Evolutionary conservation across 768 basidiomycete genomes (phyloP).

Genomic region (Pisolithus sp.): DNA sequence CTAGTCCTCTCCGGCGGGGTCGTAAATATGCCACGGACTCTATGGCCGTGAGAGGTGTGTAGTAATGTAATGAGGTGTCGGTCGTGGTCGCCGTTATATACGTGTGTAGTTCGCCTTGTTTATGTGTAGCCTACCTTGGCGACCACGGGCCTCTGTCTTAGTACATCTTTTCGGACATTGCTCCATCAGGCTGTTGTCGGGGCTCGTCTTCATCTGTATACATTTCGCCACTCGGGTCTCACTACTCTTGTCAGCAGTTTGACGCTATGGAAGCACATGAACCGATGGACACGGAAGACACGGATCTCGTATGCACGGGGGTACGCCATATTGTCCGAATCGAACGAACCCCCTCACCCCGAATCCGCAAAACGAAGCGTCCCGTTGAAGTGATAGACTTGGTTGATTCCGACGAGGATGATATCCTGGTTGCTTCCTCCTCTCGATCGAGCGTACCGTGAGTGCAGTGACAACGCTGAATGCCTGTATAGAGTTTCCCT

Average conservation of each 20-base stretch:
- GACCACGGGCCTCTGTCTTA: no score
- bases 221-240: no score
- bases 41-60: no score
- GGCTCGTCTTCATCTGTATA: no score
- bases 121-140: no score
- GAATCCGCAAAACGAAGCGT: slow-evolving; percentile 10
- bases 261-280: slow-evolving; percentile 2
- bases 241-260: not conserved
- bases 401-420: slow-evolving; percentile 12
- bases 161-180: no score
- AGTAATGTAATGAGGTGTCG: no score
- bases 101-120: no score
- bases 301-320: slow-evolving; percentile 16
- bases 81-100: no score
- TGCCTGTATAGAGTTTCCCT: slow-evolving; percentile 1
- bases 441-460: slow-evolving; percentile 7
- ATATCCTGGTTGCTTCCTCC: slow-evolving; percentile 2
- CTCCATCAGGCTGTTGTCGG: no score
- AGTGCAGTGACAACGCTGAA: not conserved
- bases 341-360: slow-evolving; percentile 10
- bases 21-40: no score
- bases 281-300: slow-evolving; percentile 24
- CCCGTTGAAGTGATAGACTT: slow-evolving; percentile 8
- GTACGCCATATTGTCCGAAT: slow-evolving; percentile 11
- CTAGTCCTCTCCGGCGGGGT: no score